phyloP scores from a whole-genome alignment of 495 filamentous ascomycete genomes.

The Penicillium silybi region DNA sequence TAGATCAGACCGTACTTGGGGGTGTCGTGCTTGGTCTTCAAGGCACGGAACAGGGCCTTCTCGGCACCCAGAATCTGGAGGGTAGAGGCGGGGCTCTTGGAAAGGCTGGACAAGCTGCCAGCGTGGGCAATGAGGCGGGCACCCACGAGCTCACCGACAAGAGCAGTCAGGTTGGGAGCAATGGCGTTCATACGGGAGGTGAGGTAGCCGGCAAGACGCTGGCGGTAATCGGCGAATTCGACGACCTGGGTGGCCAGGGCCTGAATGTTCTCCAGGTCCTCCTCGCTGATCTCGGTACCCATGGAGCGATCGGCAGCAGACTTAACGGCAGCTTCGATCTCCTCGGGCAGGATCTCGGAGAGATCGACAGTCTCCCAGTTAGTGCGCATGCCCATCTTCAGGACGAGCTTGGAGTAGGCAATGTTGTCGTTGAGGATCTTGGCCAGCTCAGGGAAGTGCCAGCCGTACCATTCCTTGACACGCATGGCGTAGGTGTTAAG shows the following conservation, averaged over 20 bases:
- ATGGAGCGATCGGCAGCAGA: conserved; percentile 93
- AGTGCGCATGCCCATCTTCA: conserved; percentile 80
- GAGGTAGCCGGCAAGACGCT: conserved; percentile 83
- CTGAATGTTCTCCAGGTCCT: conserved; percentile 88
- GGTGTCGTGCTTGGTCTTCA: conserved; percentile 99
- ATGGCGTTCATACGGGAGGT: conserved; percentile 94
- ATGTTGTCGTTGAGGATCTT: conserved; percentile 97
- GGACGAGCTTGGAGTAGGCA: conserved; percentile 83
- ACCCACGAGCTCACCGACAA: conserved; percentile 92
- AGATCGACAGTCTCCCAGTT: conserved; percentile 75
- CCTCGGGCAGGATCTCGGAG: conserved; percentile 89
- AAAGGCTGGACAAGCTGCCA: conserved; percentile 90
- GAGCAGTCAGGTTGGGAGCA: conserved; percentile 89
- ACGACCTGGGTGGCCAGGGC: conserved; percentile 91
- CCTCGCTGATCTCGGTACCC: conserved; percentile 90
- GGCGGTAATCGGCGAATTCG: conserved; percentile 81
- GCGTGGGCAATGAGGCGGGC: conserved; percentile 94
- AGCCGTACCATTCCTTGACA: conserved; percentile 99
- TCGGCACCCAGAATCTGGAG: conserved; percentile 98
- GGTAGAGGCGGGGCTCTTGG: conserved; percentile 93
- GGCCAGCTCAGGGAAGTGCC: conserved; percentile 98
- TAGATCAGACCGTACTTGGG: conserved; percentile 99
- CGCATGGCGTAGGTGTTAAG: conserved; percentile 98
- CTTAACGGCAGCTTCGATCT: conserved; percentile 91
- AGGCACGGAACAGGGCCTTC: conserved; percentile 95